Evolutionary conservation across 768 basidiomycete species (phyloP).

Genomic region (Russula foetens): DNA sequence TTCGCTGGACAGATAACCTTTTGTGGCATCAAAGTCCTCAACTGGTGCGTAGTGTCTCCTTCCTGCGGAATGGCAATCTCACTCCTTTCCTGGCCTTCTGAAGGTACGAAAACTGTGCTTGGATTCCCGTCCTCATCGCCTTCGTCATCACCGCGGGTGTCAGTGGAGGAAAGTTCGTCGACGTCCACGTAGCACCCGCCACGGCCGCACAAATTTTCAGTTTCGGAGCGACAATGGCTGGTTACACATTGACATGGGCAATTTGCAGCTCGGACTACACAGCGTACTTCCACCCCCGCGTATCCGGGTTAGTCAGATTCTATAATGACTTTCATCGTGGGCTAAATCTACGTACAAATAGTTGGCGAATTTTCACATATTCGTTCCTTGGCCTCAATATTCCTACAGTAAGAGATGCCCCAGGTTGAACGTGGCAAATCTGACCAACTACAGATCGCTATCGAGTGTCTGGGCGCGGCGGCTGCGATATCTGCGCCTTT

Average conservation of each 20-base stretch:
- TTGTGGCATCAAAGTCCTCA: conserved; percentile 57
- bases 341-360: conserved; percentile 21
- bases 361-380: conserved; percentile 54
- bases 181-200: conserved; percentile 42
- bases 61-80: no score
- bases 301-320: conserved; percentile 39
- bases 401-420: conserved; percentile 41
- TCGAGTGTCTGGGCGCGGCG: conserved; percentile 59
- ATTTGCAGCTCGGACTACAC: conserved; percentile 66
- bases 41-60: conserved; percentile 32
- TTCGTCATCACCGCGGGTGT: conserved; percentile 65
- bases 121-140: conserved; percentile 72
- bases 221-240: conserved; percentile 64
- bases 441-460: conserved; percentile 25
- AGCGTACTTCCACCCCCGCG: conserved; percentile 52
- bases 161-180: conserved; percentile 61
- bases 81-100: background rate
- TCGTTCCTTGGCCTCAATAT: conserved; percentile 56
- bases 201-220: conserved; percentile 47
- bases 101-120: conserved; percentile 69
- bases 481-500: conserved; percentile 48
- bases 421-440: conserved; percentile 1
- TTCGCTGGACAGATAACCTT: conserved; percentile 44
- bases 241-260: conserved; percentile 61
- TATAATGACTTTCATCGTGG: background rate